These are phyloP conservation scores for Candida saitoana DNA, from an alignment of 805 yeast species.

Conservation along the genomic window DNA sequence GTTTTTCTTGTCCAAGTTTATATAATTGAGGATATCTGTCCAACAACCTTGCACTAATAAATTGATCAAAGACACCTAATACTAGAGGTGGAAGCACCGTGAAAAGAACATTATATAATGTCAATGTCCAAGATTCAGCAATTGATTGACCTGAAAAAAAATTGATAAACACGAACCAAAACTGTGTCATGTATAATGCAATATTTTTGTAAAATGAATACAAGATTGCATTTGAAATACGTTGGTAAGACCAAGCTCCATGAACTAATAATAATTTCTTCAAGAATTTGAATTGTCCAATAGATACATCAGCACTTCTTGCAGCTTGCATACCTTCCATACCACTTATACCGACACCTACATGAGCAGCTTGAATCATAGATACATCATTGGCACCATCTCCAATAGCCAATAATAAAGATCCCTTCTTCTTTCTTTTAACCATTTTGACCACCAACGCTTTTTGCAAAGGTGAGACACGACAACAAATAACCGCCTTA, in stretches of 20 bases:
- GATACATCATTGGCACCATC: slow-evolving; percentile 99
- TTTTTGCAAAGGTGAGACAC: slow-evolving; percentile 96
- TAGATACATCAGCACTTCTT: slow-evolving; percentile 93
- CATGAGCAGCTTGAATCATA: slow-evolving; percentile 99
- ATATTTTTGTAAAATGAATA: slow-evolving; percentile 95
- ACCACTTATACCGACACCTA: slow-evolving; percentile 98
- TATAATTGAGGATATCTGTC: slow-evolving; percentile 92
- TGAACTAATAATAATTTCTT: slow-evolving; percentile 83
- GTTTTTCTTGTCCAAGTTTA: slow-evolving; percentile 82
- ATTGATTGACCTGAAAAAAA: slow-evolving; percentile 94
- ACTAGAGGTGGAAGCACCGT: slow-evolving; percentile 96
- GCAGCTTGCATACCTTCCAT: slow-evolving; percentile 99
- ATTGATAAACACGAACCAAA: slow-evolving; percentile 93
- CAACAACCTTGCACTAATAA: slow-evolving; percentile 82
- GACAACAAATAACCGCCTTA: slow-evolving; percentile 94
- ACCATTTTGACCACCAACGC: slow-evolving; percentile 95
- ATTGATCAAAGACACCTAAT: slow-evolving; percentile 94
- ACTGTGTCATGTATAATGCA: slow-evolving; percentile 94
- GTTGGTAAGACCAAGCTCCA: slow-evolving; percentile 96
- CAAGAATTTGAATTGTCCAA: slow-evolving; percentile 90
- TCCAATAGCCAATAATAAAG: slow-evolving; percentile 85
- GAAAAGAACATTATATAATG: slow-evolving; percentile 90
- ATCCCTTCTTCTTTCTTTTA: slow-evolving; percentile 66
- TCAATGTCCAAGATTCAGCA: slow-evolving; percentile 96
- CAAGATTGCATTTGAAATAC: slow-evolving; percentile 86